phyloP scores from a whole-genome alignment of 2,329 filamentous ascomycete species.

The Aspergillus sp. region DNA sequence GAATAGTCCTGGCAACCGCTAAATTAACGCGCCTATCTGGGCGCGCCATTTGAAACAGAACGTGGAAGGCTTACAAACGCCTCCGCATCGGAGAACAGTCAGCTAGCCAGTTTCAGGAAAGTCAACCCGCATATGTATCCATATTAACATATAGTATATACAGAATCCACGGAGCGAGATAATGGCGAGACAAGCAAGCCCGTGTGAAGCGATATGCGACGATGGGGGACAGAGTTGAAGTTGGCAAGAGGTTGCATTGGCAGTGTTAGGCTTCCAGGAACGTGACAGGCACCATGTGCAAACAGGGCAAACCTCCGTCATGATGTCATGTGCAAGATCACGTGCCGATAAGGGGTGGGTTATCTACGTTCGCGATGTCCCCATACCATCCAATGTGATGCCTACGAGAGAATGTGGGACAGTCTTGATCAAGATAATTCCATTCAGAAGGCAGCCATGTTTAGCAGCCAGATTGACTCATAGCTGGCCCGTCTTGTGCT shows the following conservation, averaged over 20 bases:
- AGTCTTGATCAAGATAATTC: neutral
- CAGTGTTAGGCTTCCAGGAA: slow-evolving; percentile 9
- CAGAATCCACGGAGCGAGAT: neutral
- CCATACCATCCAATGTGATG: neutral
- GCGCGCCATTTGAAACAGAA: slow-evolving; percentile 33
- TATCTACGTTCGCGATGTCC: neutral
- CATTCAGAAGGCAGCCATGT: neutral
- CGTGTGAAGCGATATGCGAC: neutral
- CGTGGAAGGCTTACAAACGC: slow-evolving; percentile 18
- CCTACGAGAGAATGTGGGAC: neutral
- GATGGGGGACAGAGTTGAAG: neutral
- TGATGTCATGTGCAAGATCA: slow-evolving; percentile 2
- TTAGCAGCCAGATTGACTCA: neutral
- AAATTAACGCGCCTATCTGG: slow-evolving; percentile 53
- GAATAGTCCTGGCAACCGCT: slow-evolving; percentile 67
- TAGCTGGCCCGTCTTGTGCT: neutral
- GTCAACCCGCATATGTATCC: slow-evolving; percentile 13
- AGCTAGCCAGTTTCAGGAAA: slow-evolving; percentile 4
- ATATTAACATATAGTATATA: slow-evolving; percentile 16
- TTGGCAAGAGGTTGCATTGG: neutral
- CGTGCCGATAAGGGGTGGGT: slow-evolving; percentile 11
- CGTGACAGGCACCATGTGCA: slow-evolving; percentile 14
- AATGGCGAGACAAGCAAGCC: neutral
- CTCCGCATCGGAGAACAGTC: slow-evolving; percentile 17
- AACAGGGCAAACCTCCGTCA: slow-evolving; percentile 16